Conservation (phyloP, 495 filamentous ascomycete genomes). For the Neurospora discreta region DNA sequence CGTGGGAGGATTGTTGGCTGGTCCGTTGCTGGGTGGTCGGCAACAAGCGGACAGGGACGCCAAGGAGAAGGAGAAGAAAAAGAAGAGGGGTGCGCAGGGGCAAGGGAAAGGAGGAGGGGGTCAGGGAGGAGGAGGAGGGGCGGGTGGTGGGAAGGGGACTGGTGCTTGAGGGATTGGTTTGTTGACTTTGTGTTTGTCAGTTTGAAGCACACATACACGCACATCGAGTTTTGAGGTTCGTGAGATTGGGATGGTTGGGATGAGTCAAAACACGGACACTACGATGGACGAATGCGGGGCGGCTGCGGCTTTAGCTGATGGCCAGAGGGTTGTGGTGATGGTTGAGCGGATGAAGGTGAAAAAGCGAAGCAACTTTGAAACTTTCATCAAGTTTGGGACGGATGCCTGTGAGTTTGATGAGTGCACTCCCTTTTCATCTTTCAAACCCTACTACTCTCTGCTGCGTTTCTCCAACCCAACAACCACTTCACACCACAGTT, state of each 20-base stretch:
- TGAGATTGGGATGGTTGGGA: neutral
- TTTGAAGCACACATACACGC: neutral
- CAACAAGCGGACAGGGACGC: neutral
- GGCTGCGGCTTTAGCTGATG: neutral
- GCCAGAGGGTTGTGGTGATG: neutral
- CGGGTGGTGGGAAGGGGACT: neutral
- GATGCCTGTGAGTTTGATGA: constrained; percentile 29
- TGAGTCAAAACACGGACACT: neutral
- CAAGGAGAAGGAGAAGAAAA: neutral
- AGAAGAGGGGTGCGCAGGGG: neutral
- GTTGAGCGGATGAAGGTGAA: constrained; percentile 4
- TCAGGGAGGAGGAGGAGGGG: neutral
- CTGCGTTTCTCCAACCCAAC: neutral
- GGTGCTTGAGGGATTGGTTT: neutral
- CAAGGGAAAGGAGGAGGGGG: neutral
- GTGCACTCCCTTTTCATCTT: neutral
- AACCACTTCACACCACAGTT: no score
- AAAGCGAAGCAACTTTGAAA: constrained; percentile 18
- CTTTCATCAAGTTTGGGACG: constrained; percentile 30
- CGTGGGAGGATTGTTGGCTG: neutral
- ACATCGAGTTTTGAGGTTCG: neutral
- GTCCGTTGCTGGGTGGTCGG: neutral
- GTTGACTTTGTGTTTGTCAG: neutral
- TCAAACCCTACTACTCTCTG: neutral
- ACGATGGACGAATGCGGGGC: neutral